These are phyloP conservation scores for Trebouxia sp. DNA, from an alignment of 139 green algal genomes.

Conservation along the genomic window DNA sequence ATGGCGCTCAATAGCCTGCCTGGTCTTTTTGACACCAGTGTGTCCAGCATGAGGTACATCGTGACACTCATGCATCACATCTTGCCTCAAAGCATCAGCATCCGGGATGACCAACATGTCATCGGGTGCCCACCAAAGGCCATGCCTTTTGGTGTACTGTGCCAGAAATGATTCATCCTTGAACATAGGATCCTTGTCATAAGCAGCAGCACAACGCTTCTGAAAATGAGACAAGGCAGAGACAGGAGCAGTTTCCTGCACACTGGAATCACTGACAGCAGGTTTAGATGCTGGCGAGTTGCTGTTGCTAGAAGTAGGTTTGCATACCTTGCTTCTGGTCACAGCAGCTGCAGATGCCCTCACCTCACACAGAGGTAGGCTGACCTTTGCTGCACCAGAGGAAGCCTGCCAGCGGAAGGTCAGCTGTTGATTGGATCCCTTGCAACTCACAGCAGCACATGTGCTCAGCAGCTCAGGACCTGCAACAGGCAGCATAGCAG, in stretches of 20 bases:
- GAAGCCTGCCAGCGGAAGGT: background rate
- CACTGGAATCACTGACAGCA: background rate
- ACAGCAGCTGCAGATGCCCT: constrained; percentile 1
- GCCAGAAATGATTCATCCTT: background rate
- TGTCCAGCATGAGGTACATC: background rate
- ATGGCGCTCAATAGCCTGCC: background rate
- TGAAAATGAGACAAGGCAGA: background rate
- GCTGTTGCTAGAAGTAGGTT: background rate
- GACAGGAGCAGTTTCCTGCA: background rate
- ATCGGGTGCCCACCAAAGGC: background rate
- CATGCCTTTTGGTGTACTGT: constrained; percentile 13
- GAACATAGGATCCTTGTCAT: constrained; percentile 4
- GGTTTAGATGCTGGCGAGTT: background rate
- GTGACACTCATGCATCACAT: constrained; percentile 21
- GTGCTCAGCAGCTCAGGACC: background rate
- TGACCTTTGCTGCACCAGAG: background rate
- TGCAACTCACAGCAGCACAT: background rate
- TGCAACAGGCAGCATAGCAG: constrained; percentile 4
- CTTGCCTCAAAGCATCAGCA: background rate
- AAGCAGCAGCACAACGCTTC: background rate
- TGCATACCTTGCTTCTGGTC: background rate
- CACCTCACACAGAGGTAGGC: background rate
- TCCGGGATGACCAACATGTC: background rate
- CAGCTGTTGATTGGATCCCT: background rate
- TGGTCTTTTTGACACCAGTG: constrained; percentile 8